phyloP scores from a whole-genome alignment of 2,329 filamentous ascomycete genomes.

The Colletotrichum costaricense region DNA sequence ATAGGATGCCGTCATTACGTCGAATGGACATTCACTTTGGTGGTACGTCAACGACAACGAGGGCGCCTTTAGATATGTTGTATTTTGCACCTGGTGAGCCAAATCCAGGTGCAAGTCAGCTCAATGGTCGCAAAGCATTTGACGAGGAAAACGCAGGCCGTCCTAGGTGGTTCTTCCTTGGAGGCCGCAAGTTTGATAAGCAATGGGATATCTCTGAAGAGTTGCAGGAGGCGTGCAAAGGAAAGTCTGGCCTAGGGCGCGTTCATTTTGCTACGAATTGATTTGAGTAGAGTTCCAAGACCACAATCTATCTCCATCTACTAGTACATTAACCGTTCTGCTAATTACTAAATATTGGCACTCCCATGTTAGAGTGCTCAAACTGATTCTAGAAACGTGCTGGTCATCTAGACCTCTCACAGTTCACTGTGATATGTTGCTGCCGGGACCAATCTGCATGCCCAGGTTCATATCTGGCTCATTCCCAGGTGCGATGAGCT shows the following conservation, averaged over 20 bases:
- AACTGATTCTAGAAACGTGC: too few relatives aligned
- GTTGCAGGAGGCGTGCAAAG: not conserved
- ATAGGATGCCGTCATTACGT: not conserved
- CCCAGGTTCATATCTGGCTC: too few relatives aligned
- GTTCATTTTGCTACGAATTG: not conserved
- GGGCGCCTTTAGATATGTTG: not conserved
- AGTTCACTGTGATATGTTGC: too few relatives aligned
- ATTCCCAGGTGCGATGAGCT: too few relatives aligned
- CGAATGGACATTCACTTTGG: not conserved
- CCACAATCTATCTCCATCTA: too few relatives aligned
- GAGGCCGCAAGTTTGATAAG: not conserved
- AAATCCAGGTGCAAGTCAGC: not conserved
- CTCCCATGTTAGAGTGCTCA: too few relatives aligned
- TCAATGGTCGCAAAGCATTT: not conserved
- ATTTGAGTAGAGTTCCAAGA: not conserved
- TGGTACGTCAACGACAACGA: not conserved
- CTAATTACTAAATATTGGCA: too few relatives aligned
- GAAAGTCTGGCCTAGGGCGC: not conserved
- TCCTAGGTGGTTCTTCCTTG: not conserved
- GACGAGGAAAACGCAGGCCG: not conserved
- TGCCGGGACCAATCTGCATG: too few relatives aligned
- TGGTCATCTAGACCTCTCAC: too few relatives aligned
- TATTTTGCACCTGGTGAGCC: not conserved
- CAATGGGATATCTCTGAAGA: not conserved
- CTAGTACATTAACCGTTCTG: too few relatives aligned